These are phyloP conservation scores for Chenopodium suecicum DNA, from an alignment of 148 eudicot species.

Conservation along the genomic window DNA sequence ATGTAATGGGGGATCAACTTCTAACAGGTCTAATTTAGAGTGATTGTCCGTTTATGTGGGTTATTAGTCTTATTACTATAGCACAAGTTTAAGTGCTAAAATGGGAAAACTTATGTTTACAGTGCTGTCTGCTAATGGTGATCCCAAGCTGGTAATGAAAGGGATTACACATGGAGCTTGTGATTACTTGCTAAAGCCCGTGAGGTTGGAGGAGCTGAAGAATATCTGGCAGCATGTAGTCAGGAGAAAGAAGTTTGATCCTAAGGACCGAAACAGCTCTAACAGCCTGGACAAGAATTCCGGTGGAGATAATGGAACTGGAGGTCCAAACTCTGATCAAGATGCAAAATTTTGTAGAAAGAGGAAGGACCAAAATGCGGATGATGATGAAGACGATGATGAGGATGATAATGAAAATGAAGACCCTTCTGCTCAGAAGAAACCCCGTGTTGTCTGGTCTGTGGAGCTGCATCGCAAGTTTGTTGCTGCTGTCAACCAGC, in stretches of 20 bases:
- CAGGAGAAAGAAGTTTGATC: slow-evolving; percentile 45
- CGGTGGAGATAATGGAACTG: slow-evolving; percentile 34
- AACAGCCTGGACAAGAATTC: slow-evolving; percentile 34
- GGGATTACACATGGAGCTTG: slow-evolving; percentile 71
- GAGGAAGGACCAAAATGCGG: slow-evolving; percentile 50
- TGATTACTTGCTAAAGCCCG: slow-evolving; percentile 68
- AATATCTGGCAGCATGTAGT: slow-evolving; percentile 71
- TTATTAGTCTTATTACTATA: neutral
- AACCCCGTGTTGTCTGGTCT: slow-evolving; percentile 74
- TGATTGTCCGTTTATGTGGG: neutral
- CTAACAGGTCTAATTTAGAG: neutral
- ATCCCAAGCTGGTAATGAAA: slow-evolving; percentile 64
- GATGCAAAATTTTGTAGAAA: slow-evolving; percentile 41
- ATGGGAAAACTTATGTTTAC: slow-evolving; percentile 12
- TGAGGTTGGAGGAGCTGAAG: slow-evolving; percentile 62
- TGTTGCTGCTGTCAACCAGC: slow-evolving; percentile 68
- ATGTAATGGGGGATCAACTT: neutral
- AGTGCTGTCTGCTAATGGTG: slow-evolving; percentile 68
- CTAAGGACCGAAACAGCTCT: slow-evolving; percentile 34
- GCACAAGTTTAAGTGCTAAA: neutral
- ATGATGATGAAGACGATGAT: slow-evolving; percentile 41
- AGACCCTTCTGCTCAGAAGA: slow-evolving; percentile 56
- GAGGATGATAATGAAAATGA: slow-evolving; percentile 49
- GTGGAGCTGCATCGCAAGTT: slow-evolving; percentile 72
- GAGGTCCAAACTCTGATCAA: slow-evolving; percentile 39